phyloP scores from a whole-genome alignment of 2,329 filamentous ascomycete genomes.

The Venturia pyrina region DNA sequence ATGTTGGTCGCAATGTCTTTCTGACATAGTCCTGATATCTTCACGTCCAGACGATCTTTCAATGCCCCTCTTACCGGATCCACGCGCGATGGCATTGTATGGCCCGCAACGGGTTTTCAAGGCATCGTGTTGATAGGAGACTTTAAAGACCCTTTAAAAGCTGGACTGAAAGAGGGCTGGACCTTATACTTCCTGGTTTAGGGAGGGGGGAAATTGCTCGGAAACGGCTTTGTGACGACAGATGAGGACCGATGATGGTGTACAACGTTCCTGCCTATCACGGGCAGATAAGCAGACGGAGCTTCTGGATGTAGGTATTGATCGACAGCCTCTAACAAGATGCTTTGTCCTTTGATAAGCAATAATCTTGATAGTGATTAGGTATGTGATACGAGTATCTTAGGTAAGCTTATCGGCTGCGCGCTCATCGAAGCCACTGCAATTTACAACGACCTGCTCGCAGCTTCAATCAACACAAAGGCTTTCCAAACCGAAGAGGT shows the following conservation, averaged over 20 bases:
- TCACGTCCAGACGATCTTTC: background rate
- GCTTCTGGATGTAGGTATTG: background rate
- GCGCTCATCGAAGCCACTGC: background rate
- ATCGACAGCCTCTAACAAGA: background rate
- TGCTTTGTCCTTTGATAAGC: too few relatives aligned
- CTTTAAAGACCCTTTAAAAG: background rate
- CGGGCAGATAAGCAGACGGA: background rate
- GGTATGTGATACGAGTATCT: too few relatives aligned
- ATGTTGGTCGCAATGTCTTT: background rate
- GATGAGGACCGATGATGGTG: background rate
- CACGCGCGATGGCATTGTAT: background rate
- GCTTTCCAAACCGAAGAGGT: too few relatives aligned
- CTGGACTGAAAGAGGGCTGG: background rate
- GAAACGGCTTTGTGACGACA: background rate
- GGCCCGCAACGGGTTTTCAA: background rate
- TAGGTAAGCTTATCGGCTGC: too few relatives aligned
- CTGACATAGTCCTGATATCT: conserved; percentile 1
- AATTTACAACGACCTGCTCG: background rate
- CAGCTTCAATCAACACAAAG: background rate
- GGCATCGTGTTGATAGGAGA: background rate
- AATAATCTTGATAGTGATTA: too few relatives aligned
- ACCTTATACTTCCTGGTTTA: background rate
- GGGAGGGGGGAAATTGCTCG: background rate
- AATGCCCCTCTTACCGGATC: background rate
- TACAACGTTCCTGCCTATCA: background rate